These are phyloP conservation scores for Fusarium musae DNA, from an alignment of 2,329 filamentous ascomycete genomes.

Conservation along the genomic window DNA sequence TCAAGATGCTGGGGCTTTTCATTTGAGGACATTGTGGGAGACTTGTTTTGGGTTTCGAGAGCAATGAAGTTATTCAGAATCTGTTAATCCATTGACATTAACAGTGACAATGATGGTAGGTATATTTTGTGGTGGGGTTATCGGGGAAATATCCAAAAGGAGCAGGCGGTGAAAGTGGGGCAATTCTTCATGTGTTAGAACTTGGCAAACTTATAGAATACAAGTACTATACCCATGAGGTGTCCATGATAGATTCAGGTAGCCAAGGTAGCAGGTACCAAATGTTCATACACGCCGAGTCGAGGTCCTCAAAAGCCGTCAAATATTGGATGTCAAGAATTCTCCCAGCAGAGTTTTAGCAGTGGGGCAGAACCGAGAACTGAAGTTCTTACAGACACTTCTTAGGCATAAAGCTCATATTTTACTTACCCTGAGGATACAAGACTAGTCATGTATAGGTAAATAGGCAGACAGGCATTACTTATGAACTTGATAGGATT, in stretches of 20 bases:
- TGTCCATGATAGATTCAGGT: not conserved
- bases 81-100: not conserved
- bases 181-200: not conserved
- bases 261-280: not conserved
- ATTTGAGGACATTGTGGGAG: constrained; percentile 31
- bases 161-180: constrained; percentile 43
- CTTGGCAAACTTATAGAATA: not conserved
- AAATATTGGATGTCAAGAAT: not conserved
- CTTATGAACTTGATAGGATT: not conserved
- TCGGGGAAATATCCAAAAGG: constrained; percentile 12
- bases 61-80: constrained; percentile 20
- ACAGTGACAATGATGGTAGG: not conserved
- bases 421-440: not conserved
- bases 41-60: not conserved
- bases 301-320: not conserved
- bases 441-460: not conserved
- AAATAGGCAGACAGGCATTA: not conserved
- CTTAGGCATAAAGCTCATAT: not conserved
- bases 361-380: not conserved
- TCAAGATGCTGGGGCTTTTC: constrained; percentile 73
- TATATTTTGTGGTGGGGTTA: constrained; percentile 40
- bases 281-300: not conserved
- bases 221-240: too few relatives aligned
- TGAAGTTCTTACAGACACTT: not conserved
- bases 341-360: not conserved